phyloP scores from a whole-genome alignment of 192 early-diverging fungal species.

The Cladochytrium replicatum region DNA sequence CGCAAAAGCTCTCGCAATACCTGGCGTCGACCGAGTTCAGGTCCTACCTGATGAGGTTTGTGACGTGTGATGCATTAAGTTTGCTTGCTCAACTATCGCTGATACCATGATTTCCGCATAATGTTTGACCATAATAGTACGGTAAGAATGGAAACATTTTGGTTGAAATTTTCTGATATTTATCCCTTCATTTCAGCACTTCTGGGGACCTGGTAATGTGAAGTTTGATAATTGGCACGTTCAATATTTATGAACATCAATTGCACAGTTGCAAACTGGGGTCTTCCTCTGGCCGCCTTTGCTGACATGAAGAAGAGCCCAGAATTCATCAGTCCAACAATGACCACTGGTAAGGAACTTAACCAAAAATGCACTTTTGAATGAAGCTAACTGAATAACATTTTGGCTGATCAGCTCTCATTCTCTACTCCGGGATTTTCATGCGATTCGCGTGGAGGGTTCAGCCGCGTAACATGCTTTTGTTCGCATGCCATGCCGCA shows the following conservation, averaged over 20 bases:
- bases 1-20: no score
- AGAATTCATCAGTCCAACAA: slow-evolving; percentile 85
- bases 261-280: slow-evolving; percentile 56
- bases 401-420: slow-evolving; percentile 44
- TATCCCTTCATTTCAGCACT: slow-evolving; percentile 26
- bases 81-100: not conserved
- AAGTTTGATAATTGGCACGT: not conserved
- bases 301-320: slow-evolving; percentile 84
- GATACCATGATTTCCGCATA: not conserved
- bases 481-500: slow-evolving; percentile 88
- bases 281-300: slow-evolving; percentile 89
- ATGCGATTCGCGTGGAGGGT: slow-evolving; percentile 95
- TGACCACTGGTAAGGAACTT: slow-evolving; percentile 60
- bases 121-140: slow-evolving; percentile 3
- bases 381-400: not conserved
- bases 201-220: slow-evolving; percentile 38
- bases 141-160: not conserved
- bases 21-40: no score
- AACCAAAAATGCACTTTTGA: not conserved
- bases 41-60: slow-evolving; percentile 39
- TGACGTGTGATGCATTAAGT: not conserved
- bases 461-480: slow-evolving; percentile 75
- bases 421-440: slow-evolving; percentile 81
- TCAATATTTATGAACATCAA: not conserved
- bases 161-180: not conserved